These are phyloP conservation scores for Aphanomyces invadans DNA, from an alignment of 352 stramenopile genomes.

Conservation along the genomic window DNA sequence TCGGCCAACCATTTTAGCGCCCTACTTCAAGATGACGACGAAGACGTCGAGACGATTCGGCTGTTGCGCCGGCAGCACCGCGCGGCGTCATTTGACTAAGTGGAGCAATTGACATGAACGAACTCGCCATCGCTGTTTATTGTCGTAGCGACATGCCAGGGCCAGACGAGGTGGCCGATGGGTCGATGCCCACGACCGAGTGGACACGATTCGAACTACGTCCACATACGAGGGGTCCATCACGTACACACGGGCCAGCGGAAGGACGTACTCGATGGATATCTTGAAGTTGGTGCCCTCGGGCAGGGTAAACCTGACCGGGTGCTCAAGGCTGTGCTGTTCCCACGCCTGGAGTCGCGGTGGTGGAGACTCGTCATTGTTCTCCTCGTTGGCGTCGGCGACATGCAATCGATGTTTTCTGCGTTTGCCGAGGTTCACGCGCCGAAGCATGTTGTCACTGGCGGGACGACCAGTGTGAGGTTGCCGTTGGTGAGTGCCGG, in stretches of 20 bases:
- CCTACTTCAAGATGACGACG: neutral
- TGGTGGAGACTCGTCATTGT: neutral
- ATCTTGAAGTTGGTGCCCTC: slow-evolving; percentile 73
- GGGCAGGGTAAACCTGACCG: slow-evolving; percentile 72
- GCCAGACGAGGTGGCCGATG: neutral
- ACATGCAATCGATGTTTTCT: neutral
- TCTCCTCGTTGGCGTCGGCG: neutral
- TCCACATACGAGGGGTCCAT: too few relatives aligned
- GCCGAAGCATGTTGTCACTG: slow-evolving; percentile 4
- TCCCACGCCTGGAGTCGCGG: slow-evolving; percentile 26
- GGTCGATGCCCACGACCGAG: slow-evolving; percentile 7
- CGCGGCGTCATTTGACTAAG: slow-evolving; percentile 1
- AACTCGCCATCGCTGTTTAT: too few relatives aligned
- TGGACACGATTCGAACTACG: slow-evolving; percentile 1
- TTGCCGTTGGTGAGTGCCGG: too few relatives aligned
- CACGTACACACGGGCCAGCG: too few relatives aligned
- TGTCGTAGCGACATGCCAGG: neutral
- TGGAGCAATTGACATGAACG: neutral
- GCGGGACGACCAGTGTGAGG: neutral
- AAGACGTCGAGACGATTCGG: neutral
- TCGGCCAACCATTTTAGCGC: neutral
- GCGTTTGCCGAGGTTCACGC: slow-evolving; percentile 4
- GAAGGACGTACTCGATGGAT: slow-evolving; percentile 61
- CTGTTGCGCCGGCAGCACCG: neutral
- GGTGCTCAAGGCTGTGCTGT: slow-evolving; percentile 64